phyloP scores from a whole-genome alignment of 2,329 filamentous ascomycete genomes.

The Penicillium sp. region DNA sequence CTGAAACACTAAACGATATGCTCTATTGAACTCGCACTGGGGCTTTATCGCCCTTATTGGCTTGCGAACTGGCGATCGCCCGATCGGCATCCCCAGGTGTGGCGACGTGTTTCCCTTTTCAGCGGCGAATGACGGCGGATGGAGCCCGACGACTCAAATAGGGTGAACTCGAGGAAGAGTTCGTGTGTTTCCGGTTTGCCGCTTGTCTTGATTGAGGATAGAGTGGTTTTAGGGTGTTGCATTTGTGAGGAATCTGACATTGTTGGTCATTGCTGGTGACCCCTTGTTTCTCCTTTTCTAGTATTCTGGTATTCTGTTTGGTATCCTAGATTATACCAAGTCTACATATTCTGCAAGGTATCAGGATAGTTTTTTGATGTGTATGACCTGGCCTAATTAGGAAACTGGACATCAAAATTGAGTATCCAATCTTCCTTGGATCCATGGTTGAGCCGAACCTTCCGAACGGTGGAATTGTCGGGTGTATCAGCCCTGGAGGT shows the following conservation, averaged over 20 bases:
- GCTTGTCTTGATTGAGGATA: background rate
- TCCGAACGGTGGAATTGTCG: background rate
- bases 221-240: background rate
- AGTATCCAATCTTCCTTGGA: background rate
- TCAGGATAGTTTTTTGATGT: background rate
- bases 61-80: constrained; percentile 1
- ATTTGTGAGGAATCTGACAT: constrained; percentile 8
- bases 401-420: background rate
- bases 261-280: background rate
- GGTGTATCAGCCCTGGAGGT: background rate
- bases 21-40: constrained; percentile 6
- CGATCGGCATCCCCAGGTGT: constrained; percentile 8
- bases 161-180: background rate
- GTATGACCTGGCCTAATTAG: too few relatives aligned
- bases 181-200: constrained; percentile 3
- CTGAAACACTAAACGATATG: constrained; percentile 10
- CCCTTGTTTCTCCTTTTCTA: constrained; percentile 3
- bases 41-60: background rate
- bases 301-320: background rate
- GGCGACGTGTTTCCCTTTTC: constrained; percentile 1
- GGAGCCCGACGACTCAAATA: background rate
- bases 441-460: constrained; percentile 3
- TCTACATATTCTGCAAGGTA: background rate
- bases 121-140: background rate
- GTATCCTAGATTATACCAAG: background rate